These are phyloP conservation scores for Populus tremula DNA, from an alignment of 345 rosid genomes.

Conservation along the genomic window DNA sequence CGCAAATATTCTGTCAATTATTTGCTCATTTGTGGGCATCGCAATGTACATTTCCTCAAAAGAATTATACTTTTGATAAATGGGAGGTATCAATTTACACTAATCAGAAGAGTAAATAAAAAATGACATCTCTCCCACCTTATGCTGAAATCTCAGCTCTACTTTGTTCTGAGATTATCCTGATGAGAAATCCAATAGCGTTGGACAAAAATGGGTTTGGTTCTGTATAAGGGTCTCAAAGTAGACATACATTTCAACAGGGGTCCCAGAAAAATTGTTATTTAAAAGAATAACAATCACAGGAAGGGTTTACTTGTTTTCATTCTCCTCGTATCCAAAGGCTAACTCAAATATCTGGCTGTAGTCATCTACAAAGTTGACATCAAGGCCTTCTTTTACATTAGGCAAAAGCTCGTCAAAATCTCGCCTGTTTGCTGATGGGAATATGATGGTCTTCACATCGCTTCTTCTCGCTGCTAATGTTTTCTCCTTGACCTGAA, in stretches of 20 bases:
- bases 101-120: not conserved
- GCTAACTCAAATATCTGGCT: constrained; percentile 65
- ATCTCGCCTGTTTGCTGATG: constrained; percentile 86
- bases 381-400: constrained; percentile 90
- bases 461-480: constrained; percentile 89
- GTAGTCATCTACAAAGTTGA: constrained; percentile 82
- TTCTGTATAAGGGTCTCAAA: not conserved
- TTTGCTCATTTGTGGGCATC: not conserved
- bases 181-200: constrained; percentile 2
- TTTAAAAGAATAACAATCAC: not conserved
- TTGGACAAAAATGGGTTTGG: constrained; percentile 14
- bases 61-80: not conserved
- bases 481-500: constrained; percentile 94
- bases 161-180: not conserved
- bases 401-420: constrained; percentile 84
- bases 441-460: constrained; percentile 81
- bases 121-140: not conserved
- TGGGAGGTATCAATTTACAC: constrained; percentile 2
- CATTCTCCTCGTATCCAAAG: constrained; percentile 38
- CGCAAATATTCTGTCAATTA: not conserved
- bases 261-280: constrained; percentile 7
- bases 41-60: not conserved
- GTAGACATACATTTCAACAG: not conserved
- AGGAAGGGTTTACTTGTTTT: constrained; percentile 19
- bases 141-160: constrained; percentile 2